Conservation (phyloP, 164 flowering plant genomes). For the Amborella trichopoda region DNA sequence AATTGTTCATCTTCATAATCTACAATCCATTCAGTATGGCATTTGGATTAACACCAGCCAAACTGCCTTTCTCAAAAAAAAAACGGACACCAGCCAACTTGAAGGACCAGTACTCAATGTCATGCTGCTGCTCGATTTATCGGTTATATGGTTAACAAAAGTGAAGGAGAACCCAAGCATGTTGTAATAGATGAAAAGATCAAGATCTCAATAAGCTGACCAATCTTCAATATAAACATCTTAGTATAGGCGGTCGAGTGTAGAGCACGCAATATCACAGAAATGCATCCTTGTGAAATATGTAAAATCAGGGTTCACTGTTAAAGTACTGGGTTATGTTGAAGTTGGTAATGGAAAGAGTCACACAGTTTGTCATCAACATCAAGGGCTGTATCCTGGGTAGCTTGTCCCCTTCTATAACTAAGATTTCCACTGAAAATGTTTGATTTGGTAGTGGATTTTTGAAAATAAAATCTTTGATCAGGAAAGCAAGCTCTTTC, state of each 20-base stretch:
- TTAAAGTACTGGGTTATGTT: constrained; percentile 66
- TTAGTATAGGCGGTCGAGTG: constrained; percentile 14
- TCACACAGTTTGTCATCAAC: constrained; percentile 22
- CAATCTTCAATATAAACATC: constrained; percentile 41
- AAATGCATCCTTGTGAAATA: constrained; percentile 67
- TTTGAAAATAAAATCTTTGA: constrained; percentile 12
- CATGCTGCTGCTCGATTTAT: not conserved
- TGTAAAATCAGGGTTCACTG: constrained; percentile 37
- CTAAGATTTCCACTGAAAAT: constrained; percentile 24
- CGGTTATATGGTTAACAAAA: constrained; percentile 17
- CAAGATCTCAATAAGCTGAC: constrained; percentile 24
- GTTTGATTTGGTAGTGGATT: constrained; percentile 13
- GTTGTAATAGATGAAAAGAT: constrained; percentile 18
- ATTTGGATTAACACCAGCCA: constrained; percentile 12
- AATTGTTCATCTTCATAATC: constrained; percentile 60
- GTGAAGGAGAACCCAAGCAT: constrained; percentile 44
- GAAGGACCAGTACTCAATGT: constrained; percentile 53
- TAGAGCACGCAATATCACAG: constrained; percentile 38
- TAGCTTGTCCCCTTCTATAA: constrained; percentile 14
- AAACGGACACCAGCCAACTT: no score
- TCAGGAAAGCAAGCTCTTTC: constrained; percentile 57
- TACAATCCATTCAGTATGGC: constrained; percentile 75
- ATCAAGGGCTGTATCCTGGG: constrained; percentile 40
- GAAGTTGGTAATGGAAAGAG: constrained; percentile 17
- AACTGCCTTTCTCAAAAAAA: no score